phyloP scores from a whole-genome alignment of 2,329 filamentous ascomycete species.

The Balansia obtecta region DNA sequence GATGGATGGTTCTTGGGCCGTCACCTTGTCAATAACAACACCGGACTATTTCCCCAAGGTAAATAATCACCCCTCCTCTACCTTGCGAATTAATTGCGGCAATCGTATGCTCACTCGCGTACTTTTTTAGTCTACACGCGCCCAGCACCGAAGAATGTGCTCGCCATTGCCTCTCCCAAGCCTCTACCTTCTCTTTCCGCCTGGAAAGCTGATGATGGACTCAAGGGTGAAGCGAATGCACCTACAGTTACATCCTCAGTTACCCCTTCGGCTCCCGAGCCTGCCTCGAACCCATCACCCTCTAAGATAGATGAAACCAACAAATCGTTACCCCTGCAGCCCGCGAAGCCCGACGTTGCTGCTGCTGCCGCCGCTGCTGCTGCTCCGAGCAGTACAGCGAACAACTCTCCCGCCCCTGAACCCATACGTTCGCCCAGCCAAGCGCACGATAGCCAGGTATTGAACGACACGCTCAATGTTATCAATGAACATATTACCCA shows the following conservation, averaged over 20 bases:
- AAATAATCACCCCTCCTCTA: slow-evolving; percentile 15
- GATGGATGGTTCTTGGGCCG: slow-evolving; percentile 77
- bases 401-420: slow-evolving; percentile 15
- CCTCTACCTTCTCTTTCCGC: slow-evolving; percentile 19
- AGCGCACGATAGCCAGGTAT: slow-evolving; percentile 54
- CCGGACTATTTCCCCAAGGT: slow-evolving; percentile 77
- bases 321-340: slow-evolving; percentile 33
- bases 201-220: slow-evolving; percentile 15
- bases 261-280: slow-evolving; percentile 21
- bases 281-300: slow-evolving; percentile 18
- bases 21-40: slow-evolving; percentile 61
- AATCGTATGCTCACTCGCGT: slow-evolving; percentile 12
- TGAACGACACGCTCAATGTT: slow-evolving; percentile 89
- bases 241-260: slow-evolving; percentile 15
- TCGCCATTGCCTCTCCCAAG: slow-evolving; percentile 19
- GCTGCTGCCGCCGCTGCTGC: slow-evolving; percentile 12
- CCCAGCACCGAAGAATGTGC: slow-evolving; percentile 35
- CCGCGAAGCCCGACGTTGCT: slow-evolving; percentile 23
- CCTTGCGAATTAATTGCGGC: slow-evolving; percentile 7
- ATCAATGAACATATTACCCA: slow-evolving; percentile 97
- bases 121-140: slow-evolving; percentile 45
- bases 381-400: slow-evolving; percentile 14
- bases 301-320: slow-evolving; percentile 14
- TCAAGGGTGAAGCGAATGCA: slow-evolving; percentile 10
- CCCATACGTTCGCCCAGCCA: slow-evolving; percentile 27